Conservation (phyloP, 1,284 basidiomycete genomes). For the Austropuccinia psidii region DNA sequence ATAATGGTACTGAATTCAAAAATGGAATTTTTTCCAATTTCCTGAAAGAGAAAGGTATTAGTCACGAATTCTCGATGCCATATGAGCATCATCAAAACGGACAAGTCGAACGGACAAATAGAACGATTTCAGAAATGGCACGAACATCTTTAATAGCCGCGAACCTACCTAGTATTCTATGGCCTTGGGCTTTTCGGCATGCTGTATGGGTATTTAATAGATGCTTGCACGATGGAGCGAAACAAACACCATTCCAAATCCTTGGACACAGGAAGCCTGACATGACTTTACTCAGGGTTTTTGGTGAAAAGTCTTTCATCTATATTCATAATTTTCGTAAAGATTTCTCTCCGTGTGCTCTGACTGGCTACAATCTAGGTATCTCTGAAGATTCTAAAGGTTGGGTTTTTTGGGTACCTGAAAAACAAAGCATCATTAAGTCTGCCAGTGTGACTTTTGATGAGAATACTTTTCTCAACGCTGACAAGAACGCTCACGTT, state of each 20-base stretch:
- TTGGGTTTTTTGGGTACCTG: conserved; percentile 5
- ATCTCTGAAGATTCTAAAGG: background rate
- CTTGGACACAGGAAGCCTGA: too few relatives aligned
- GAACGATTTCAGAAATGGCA: background rate
- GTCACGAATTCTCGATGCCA: background rate
- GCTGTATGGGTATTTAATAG: background rate
- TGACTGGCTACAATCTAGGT: background rate
- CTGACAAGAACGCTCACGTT: too few relatives aligned
- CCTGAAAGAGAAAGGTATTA: background rate
- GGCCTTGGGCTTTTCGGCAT: background rate
- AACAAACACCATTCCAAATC: background rate
- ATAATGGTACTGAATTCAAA: background rate
- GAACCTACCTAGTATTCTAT: background rate
- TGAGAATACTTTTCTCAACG: too few relatives aligned
- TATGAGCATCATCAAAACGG: conserved; percentile 18
- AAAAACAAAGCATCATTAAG: too few relatives aligned
- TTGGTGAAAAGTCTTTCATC: background rate
- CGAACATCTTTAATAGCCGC: background rate
- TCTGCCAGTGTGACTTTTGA: too few relatives aligned
- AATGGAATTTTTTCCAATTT: background rate
- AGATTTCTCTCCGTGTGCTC: background rate
- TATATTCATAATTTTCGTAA: background rate
- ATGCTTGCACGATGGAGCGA: background rate
- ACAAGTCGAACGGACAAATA: background rate
- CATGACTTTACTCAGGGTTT: background rate